phyloP scores from a whole-genome alignment of 2,329 filamentous ascomycete genomes.

The Stagonosporopsis rhizophila region DNA sequence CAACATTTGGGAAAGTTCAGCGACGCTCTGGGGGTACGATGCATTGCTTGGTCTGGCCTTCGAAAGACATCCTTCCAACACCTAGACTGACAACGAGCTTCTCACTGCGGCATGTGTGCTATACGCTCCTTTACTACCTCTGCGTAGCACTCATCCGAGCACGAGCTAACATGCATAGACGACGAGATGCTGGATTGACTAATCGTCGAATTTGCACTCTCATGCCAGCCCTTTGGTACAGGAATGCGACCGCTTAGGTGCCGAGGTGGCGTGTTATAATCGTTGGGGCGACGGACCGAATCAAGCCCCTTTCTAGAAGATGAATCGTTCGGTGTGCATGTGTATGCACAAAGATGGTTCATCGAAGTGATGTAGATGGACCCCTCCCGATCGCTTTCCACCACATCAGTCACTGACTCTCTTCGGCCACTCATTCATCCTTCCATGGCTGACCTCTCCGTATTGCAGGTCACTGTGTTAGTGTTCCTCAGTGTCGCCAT shows the following conservation, averaged over 20 bases:
- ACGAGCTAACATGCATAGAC: neutral
- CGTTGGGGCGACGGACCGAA: slow-evolving; percentile 10
- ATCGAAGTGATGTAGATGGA: slow-evolving; percentile 9
- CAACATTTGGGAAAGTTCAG: neutral
- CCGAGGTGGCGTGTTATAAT: slow-evolving; percentile 14
- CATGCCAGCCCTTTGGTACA: neutral
- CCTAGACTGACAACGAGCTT: neutral
- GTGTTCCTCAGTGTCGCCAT: slow-evolving; percentile 37
- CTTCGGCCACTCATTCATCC: neutral
- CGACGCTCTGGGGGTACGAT: neutral
- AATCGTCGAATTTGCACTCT: neutral
- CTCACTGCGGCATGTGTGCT: neutral
- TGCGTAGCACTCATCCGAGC: neutral
- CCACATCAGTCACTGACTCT: neutral
- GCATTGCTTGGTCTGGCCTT: neutral
- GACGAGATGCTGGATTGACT: neutral
- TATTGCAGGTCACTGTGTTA: slow-evolving; percentile 18
- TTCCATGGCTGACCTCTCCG: slow-evolving; percentile 12
- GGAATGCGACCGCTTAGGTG: slow-evolving; percentile 5
- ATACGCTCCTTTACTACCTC: neutral
- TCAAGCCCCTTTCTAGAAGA: slow-evolving; percentile 14
- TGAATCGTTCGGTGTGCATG: neutral
- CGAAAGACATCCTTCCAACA: neutral
- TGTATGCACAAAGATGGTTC: slow-evolving; percentile 4
- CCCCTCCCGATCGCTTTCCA: neutral